Evolutionary conservation across 306 rosid species (phyloP), one percentile per base, ranked within the genome.

Genomic region (Rosa persica): DNA sequence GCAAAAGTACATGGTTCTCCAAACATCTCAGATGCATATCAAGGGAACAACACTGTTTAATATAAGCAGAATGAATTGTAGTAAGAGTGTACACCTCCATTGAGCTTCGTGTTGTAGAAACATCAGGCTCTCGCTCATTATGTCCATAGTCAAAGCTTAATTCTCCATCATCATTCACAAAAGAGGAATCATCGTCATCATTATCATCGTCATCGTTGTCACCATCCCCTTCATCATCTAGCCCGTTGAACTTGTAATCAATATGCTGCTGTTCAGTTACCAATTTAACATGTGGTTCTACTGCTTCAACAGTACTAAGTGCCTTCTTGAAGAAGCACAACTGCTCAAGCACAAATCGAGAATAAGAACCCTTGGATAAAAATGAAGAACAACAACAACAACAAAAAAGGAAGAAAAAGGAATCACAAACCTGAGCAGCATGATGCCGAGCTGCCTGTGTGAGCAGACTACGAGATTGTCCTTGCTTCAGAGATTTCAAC

Each of bases 401-500:
- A 39, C 7, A 47, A 12, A 12, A 47, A 3, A 4, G 23, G 36
- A 38, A 38, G 60, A 72, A 52, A 81, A 61, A 36, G 39, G 48
- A 52, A 68, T 38, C 64, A 49, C 75, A 72, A 86, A 96, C 99
- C 97, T 96, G 99, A 90, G 98, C 91, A 81, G 99, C 97, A 82
- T 96, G 97, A 81, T 96, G 99, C 55, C 98, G 99, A 60, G 99
- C 97, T 60, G 98, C 99, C 90, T 96, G 99, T 38, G 99, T 93
- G 70, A 96, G 96, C 85, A 96, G 97, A 79, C 99, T 96, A 48
- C 93, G 93, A 3, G 96, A 86, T 80, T 96, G 99, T 67, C 98
- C 99, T 91, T 91, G 99, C 89, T 91, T 96, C 79, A 96, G 84
- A 82, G 99, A 96, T 89, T 96, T 93, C 86, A 91, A 85, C 74